Percentiles rank a stretch among this genome's conserved stretches.
Evolutionary conservation across 257 asterid species (phyloP).

Genomic region (Nicotiana knightiana): DNA sequence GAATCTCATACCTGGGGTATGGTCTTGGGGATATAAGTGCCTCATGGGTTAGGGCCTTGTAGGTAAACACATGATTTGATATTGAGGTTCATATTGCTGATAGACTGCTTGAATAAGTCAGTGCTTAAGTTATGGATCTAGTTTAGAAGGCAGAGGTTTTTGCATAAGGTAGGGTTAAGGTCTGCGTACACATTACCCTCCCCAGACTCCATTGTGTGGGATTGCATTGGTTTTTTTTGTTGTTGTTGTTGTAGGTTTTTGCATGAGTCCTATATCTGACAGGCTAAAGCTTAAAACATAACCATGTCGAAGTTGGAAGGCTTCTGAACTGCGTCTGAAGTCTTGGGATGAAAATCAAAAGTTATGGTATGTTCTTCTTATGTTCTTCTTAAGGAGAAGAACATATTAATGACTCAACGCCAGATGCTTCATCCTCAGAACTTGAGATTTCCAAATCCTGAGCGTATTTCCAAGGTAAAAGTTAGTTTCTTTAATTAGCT

Average conservation of each 20-base stretch:
- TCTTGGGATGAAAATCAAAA: constrained; percentile 95
- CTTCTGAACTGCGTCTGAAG: constrained; percentile 85
- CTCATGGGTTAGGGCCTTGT: no score
- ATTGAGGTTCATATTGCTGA: no score
- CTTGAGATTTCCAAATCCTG: constrained; percentile 65
- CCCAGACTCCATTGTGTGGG: no score
- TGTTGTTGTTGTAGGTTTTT: no score
- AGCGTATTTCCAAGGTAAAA: constrained; percentile 73
- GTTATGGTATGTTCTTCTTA: constrained; percentile 82
- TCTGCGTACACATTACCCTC: no score
- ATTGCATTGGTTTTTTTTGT: no score
- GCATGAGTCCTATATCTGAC: background rate
- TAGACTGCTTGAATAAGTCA: no score
- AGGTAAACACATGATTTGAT: no score
- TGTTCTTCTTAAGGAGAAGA: constrained; percentile 78
- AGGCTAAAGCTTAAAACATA: background rate
- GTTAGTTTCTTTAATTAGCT: background rate
- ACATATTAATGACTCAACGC: constrained; percentile 84
- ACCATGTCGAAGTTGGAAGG: constrained; percentile 88
- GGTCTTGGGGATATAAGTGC: no score
- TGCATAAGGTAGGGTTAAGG: background rate
- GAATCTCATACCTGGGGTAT: no score
- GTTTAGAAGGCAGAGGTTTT: no score
- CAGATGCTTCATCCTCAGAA: constrained; percentile 86
- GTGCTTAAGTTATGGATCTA: no score